These are phyloP conservation scores for Aspergillus calidoustus DNA, from an alignment of 2,329 filamentous ascomycete species.

Conservation along the genomic window DNA sequence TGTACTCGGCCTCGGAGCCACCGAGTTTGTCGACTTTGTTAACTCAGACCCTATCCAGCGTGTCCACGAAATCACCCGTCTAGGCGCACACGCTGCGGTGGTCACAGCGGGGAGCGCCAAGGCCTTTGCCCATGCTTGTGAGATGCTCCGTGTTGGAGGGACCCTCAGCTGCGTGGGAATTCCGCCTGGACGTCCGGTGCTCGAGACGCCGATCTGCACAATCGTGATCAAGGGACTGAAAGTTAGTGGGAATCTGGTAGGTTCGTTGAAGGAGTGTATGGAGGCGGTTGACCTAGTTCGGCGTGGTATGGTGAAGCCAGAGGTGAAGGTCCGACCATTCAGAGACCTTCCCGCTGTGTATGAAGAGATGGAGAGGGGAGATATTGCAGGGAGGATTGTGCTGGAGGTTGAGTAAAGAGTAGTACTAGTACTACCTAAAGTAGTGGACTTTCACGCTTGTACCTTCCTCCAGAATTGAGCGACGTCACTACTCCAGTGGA, in stretches of 20 bases:
- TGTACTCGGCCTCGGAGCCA: slow-evolving; percentile 45
- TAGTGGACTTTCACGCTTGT: not conserved
- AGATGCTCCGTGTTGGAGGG: slow-evolving; percentile 51
- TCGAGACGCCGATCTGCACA: slow-evolving; percentile 48
- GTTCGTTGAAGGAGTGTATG: slow-evolving; percentile 51
- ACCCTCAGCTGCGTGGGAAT: slow-evolving; percentile 52
- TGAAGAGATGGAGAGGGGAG: slow-evolving; percentile 51
- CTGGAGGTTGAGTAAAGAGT: slow-evolving; percentile 39
- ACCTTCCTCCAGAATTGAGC: not conserved
- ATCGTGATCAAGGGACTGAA: slow-evolving; percentile 53
- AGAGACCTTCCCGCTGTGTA: slow-evolving; percentile 49
- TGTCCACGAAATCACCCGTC: slow-evolving; percentile 43
- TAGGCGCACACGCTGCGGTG: slow-evolving; percentile 48
- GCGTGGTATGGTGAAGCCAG: slow-evolving; percentile 48
- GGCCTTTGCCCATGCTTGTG: slow-evolving; percentile 49
- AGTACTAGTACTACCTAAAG: not conserved
- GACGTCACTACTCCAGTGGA: not conserved
- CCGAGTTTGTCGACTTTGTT: slow-evolving; percentile 48
- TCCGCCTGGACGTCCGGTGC: slow-evolving; percentile 42
- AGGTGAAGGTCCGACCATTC: slow-evolving; percentile 48
- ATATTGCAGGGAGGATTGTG: slow-evolving; percentile 50
- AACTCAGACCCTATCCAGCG: slow-evolving; percentile 38
- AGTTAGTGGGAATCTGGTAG: slow-evolving; percentile 51
- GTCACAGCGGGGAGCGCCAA: slow-evolving; percentile 49
- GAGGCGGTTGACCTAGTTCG: slow-evolving; percentile 52